phyloP scores from a whole-genome alignment of 139 green algal genomes.

The Desmodesmus armatus region DNA sequence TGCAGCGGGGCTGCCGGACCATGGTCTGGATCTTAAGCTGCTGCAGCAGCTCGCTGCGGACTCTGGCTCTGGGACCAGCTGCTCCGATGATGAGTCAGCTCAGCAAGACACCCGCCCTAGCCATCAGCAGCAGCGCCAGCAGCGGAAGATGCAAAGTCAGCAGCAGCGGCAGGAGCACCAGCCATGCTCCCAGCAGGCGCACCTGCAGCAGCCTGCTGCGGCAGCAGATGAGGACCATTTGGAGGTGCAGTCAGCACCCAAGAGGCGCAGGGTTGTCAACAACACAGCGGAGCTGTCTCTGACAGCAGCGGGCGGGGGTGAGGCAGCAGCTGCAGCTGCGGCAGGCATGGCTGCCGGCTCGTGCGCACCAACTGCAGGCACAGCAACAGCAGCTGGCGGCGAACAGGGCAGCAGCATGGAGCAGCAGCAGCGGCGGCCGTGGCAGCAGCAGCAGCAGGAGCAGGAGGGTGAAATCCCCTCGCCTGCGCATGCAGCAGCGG shows the following conservation, averaged over 20 bases:
- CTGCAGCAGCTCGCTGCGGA: constrained; percentile 29
- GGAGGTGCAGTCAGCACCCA: not conserved
- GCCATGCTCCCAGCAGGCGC: constrained; percentile 18
- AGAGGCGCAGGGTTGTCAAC: not conserved
- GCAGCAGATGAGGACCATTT: no score
- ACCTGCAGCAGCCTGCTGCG: not conserved
- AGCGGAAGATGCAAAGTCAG: constrained; percentile 28
- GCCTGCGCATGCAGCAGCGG: no score
- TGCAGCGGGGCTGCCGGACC: constrained; percentile 23
- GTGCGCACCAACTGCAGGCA: not conserved
- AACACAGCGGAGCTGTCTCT: not conserved
- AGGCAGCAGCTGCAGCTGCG: not conserved
- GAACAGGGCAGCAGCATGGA: not conserved
- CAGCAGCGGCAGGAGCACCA: constrained; percentile 27
- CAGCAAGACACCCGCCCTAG: constrained; percentile 21
- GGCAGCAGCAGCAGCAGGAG: not conserved
- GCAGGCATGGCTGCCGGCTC: not conserved
- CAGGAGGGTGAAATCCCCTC: no score
- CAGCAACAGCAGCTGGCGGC: constrained; percentile 1
- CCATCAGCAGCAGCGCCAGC: no score
- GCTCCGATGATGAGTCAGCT: constrained; percentile 4
- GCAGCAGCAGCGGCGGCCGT: not conserved
- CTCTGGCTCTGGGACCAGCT: not conserved
- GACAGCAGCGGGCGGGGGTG: not conserved
- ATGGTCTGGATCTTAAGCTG: constrained; percentile 37